Base-by-base conservation (phyloP, 1,139 yeast genomes). In the Entelexis paramagnoliae region DNA sequence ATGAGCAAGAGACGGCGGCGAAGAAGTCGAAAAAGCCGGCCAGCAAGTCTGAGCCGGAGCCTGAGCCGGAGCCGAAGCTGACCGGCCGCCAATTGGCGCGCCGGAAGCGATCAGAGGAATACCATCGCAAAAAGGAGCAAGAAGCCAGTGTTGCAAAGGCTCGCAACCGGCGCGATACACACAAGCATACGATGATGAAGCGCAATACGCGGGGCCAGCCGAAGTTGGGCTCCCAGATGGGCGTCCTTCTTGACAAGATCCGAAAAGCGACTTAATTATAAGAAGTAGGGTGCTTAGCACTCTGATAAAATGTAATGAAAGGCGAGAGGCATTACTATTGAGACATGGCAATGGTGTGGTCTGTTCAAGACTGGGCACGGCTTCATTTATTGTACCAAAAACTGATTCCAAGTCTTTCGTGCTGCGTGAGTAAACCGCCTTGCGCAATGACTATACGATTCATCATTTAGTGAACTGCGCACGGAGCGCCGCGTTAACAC, bases 201-300 rank as follows among this genome's bases (percentile, higher is more conserved):
- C 79, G 72, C 55, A 88, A 95, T 1, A 73, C 73, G 57, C 66
- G 73, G 6, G 96, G 97, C 0, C 97, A 89, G 65, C 96, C 96
- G 2, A 67, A 78, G 48, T 86, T 89, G 94, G 96, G 87, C 0
- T 93, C 96, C 10, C 76, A 95, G 64, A 86, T 89, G 55, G 83
- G 80, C 55, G 78, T 80, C 59, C 70, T 89, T 43, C 72, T 89
- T 51, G 94, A 84, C 52, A 86, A 87, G 66, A 85, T 89, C 57
- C 78, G 77, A 32, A 48, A 48, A 26, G 6, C 30, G 6, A 16
- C 36, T 17, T 34, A 34, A 33, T 33, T n/a, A n/a, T n/a, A n/a
- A n/a, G n/a, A n/a, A n/a, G n/a, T n/a, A n/a, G n/a, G n/a, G n/a
- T n/a, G n/a, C n/a, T n/a, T n/a, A n/a, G n/a, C n/a, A n/a, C n/a